Evolutionary conservation across 179 eudicot genomes (phyloP), one percentile per base, ranked within the genome.

Genomic region (Patellifolia procumbens): DNA sequence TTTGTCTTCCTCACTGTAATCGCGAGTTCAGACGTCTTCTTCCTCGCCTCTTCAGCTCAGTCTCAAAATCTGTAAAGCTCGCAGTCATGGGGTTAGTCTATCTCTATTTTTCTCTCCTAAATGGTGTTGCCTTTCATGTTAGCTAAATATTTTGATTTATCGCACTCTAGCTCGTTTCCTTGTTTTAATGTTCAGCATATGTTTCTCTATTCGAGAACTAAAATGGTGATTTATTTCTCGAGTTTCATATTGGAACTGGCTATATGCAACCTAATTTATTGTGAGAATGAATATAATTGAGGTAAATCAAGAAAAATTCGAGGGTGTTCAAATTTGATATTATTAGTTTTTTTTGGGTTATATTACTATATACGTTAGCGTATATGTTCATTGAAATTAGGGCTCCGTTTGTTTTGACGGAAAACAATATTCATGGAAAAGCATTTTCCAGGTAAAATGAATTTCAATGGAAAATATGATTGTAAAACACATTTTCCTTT

Each of bases 81-180:
- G 74, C 64, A 72, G 55, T 52, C 74, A 72, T 72, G 74, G 74
- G 74, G 74, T 72, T 55, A 35, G 63, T 72, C 32, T 72, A 7
- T 34, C 13, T 31, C 17, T 72, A 20, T 52, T 62, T 52, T 5
- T 68, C 29, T 63, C 5, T 19, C 19, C 10, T 1, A n/a, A 28
- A 9, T 12, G 7, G 28, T 42, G 2, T 6, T 9, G 6, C 17
- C 42, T 24, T 66, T 62, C 1, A 1, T 22, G 1, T 24, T 56
- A 56, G 29, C 67, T 32, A 10, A 22, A 31, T 31, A 13, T 60
- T n/a, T n/a, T 13, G 16, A 24, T 37, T 37, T 16, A 43, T 22
- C 1, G 28, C 15, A 66, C 6, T n/a, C 7, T 37, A 3, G 3
- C 28, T 45, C 5, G 9, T 67, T 67, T 67, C 45, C 22, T 65